Evolutionary conservation across 202 grass and related monocot genomes (phyloP).

Genomic region (Setaria italica): DNA sequence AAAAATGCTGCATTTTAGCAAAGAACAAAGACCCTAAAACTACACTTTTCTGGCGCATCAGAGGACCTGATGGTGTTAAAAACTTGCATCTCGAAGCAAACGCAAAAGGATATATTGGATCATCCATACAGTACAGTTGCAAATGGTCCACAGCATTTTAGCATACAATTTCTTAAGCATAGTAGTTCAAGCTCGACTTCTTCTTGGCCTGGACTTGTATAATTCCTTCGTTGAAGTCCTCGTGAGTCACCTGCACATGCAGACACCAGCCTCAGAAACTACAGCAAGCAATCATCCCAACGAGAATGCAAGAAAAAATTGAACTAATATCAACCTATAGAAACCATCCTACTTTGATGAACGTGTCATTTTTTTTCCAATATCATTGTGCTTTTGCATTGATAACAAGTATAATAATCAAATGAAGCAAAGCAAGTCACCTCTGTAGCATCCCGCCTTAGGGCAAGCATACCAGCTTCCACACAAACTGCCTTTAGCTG

Average conservation of each 20-base stretch:
- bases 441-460: conserved; percentile 90
- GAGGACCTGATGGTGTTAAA: background rate
- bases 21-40: background rate
- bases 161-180: conserved; percentile 63
- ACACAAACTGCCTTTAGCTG: conserved; percentile 95
- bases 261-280: conserved; percentile 11
- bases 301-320: background rate
- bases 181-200: conserved; percentile 93
- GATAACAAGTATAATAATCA: background rate
- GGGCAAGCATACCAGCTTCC: conserved; percentile 92
- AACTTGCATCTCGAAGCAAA: conserved; percentile 28
- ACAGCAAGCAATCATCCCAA: background rate
- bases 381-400: background rate
- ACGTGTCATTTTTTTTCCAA: background rate
- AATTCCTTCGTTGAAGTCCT: conserved; percentile 97
- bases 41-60: background rate
- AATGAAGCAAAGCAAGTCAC: conserved; percentile 42
- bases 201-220: conserved; percentile 95
- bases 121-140: conserved; percentile 27
- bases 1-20: too few relatives aligned
- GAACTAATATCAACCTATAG: background rate
- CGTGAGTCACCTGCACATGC: conserved; percentile 69
- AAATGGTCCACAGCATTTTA: background rate
- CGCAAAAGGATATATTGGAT: background rate
- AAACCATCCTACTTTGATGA: background rate